phyloP scores from a whole-genome alignment of 768 basidiomycete genomes.

The Coprinellus micaceus region DNA sequence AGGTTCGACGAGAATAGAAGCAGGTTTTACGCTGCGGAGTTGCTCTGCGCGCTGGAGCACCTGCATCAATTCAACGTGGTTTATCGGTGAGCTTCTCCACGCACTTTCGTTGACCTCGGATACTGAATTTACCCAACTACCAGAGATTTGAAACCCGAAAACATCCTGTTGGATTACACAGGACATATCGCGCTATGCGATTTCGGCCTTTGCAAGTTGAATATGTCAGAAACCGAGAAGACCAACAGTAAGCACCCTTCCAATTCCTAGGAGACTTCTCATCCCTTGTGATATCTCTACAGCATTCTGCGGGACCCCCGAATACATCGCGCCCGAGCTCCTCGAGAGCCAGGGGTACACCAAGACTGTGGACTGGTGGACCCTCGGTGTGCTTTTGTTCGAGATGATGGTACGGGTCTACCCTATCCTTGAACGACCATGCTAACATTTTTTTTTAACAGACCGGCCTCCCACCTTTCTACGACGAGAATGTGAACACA shows the following conservation, averaged over 20 bases:
- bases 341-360: conserved; percentile 96
- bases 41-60: conserved; percentile 92
- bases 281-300: conserved; percentile 4
- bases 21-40: conserved; percentile 97
- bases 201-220: conserved; percentile 92
- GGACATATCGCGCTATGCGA: conserved; percentile 98
- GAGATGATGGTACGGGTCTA: conserved; percentile 80
- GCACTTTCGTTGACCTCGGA: background rate
- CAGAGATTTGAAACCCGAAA: conserved; percentile 96
- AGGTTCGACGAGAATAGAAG: conserved; percentile 92
- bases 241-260: conserved; percentile 73
- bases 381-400: conserved; percentile 90
- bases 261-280: background rate
- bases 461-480: conserved; percentile 97
- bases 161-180: conserved; percentile 94
- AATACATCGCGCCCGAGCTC: conserved; percentile 97
- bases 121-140: background rate
- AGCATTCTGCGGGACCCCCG: conserved; percentile 98
- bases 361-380: conserved; percentile 99
- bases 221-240: conserved; percentile 97
- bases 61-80: conserved; percentile 97
- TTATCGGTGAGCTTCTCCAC: conserved; percentile 63
- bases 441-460: conserved; percentile 27
- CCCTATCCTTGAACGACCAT: conserved; percentile 6
- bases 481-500: conserved; percentile 96